A percentile compares a stretch with the other conserved stretches of the same genome.
These are phyloP conservation scores for Arabidopsis suecica DNA, from an alignment of 345 rosid genomes.

Conservation along the genomic window DNA sequence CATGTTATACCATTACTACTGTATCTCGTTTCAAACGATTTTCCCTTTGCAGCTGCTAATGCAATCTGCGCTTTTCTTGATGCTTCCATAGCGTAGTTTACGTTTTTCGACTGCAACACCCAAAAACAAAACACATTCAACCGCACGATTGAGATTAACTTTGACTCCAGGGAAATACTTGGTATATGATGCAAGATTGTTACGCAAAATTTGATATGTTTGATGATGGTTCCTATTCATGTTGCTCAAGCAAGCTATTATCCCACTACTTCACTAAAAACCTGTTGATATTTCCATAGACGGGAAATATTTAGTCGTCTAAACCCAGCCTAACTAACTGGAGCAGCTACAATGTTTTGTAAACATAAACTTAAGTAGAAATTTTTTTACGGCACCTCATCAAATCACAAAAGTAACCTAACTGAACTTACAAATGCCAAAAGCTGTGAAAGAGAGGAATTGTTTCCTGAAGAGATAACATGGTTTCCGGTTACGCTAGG, in stretches of 20 bases:
- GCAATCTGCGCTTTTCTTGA: constrained; percentile 80
- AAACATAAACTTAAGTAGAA: neutral
- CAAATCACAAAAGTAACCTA: constrained; percentile 17
- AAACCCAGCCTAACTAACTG: constrained; percentile 28
- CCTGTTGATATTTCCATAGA: constrained; percentile 14
- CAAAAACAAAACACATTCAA: constrained; percentile 17
- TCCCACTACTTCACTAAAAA: constrained; percentile 16
- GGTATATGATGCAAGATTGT: neutral
- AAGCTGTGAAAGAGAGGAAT: constrained; percentile 62
- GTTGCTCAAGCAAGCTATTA: neutral
- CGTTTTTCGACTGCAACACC: constrained; percentile 67
- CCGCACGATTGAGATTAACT: neutral
- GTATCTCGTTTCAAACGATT: constrained; percentile 49
- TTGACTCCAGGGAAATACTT: neutral
- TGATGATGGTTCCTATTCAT: constrained; percentile 8
- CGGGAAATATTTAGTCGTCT: constrained; percentile 14
- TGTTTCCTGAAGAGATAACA: constrained; percentile 62
- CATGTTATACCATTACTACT: constrained; percentile 61
- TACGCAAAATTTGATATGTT: constrained; percentile 13
- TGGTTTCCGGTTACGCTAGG: constrained; percentile 74
- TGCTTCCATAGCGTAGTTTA: constrained; percentile 91
- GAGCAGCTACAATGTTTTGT: constrained; percentile 24
- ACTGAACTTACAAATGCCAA: constrained; percentile 78
- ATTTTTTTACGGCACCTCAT: constrained; percentile 11
- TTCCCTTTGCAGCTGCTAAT: constrained; percentile 63